Base-by-base conservation (phyloP, 345 rosid species). In the Ceriops decandra region DNA sequence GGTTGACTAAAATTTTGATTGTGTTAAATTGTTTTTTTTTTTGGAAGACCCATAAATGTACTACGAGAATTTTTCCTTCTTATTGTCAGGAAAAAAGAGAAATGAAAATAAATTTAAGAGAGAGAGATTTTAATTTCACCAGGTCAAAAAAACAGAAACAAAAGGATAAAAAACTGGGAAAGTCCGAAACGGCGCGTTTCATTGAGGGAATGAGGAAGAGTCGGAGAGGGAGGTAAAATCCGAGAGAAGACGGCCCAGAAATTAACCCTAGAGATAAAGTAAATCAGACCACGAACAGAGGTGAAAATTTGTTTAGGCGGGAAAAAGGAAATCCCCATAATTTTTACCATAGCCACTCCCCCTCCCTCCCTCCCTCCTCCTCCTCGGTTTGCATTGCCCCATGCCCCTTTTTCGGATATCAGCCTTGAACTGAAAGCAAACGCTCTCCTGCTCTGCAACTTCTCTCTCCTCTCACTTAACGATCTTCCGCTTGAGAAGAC, bases 281-380 rank as follows among this genome's bases (percentile, higher is more conserved):
- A 69, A 71, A 68, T 59, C n/a, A 62, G 19, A 71, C 52, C 28
- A 3, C 16, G 26, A 49, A 60, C 68, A 0, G 15, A 52, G 80
- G 74, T 60, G 52, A 76, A 36, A 36, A 42, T 36, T 20, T 46
- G 59, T 76, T 72, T 59, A 27, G 75, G 78, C 71, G 80, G 83
- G 76, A 80, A 80, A 69, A 42, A 42, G 13, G 16, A 42, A 42
- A 42, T 15, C 54, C 24, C 68, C 64, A 38, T 31, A 9, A 36
- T 2, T 60, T 56, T 72, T 57, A 51, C 72, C 63, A 24, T 3
- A 28, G 3, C 30, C 30, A 28, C 68, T 57, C 30, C 16, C 53
- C 58, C 38, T 46, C 58, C 38, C 10, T 52, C 52, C 36, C 46
- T 38, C 19, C 54, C 24, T 32, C 3, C 1, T 13, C 47, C 17